Percentiles rank a stretch among this genome's conserved stretches.
These are phyloP conservation scores for Rhizopogon rudus DNA, from an alignment of 768 basidiomycete genomes.

Conservation along the genomic window DNA sequence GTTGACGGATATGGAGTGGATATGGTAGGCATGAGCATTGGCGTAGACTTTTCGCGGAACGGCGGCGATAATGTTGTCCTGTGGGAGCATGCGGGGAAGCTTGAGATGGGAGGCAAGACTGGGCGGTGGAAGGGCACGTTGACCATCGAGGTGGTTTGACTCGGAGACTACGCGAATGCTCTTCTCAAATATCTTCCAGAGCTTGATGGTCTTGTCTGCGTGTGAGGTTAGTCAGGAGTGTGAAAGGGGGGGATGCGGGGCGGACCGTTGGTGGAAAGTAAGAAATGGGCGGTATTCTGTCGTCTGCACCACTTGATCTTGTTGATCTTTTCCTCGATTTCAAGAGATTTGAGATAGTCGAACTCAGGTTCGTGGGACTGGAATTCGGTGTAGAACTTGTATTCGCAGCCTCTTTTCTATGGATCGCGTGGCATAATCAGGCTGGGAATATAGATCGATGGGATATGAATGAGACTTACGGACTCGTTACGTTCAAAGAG, in stretches of 20 bases:
- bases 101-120: slow-evolving; percentile 56
- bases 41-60: slow-evolving; percentile 98
- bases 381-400: slow-evolving; percentile 99
- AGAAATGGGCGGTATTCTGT: slow-evolving; percentile 95
- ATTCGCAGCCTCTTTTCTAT: slow-evolving; percentile 99
- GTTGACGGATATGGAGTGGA: slow-evolving; percentile 99
- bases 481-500: slow-evolving; percentile 98
- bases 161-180: slow-evolving; percentile 92
- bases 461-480: slow-evolving; percentile 42
- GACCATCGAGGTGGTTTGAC: slow-evolving; percentile 88
- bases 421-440: slow-evolving; percentile 31
- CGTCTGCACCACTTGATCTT: slow-evolving; percentile 99
- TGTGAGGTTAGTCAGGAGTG: not conserved
- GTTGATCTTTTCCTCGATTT: slow-evolving; percentile 99
- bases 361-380: slow-evolving; percentile 99
- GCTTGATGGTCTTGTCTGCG: slow-evolving; percentile 98
- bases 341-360: slow-evolving; percentile 98
- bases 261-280: slow-evolving; percentile 94
- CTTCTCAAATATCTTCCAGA: slow-evolving; percentile 99
- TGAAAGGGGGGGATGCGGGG: slow-evolving; percentile 7
- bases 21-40: slow-evolving; percentile 99
- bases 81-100: slow-evolving; percentile 86
- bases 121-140: slow-evolving; percentile 64
- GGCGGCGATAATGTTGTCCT: slow-evolving; percentile 98
- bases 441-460: slow-evolving; percentile 8